Evolutionary conservation across 495 filamentous ascomycete genomes (phyloP).

Genomic region (Entonaema liquescens): DNA sequence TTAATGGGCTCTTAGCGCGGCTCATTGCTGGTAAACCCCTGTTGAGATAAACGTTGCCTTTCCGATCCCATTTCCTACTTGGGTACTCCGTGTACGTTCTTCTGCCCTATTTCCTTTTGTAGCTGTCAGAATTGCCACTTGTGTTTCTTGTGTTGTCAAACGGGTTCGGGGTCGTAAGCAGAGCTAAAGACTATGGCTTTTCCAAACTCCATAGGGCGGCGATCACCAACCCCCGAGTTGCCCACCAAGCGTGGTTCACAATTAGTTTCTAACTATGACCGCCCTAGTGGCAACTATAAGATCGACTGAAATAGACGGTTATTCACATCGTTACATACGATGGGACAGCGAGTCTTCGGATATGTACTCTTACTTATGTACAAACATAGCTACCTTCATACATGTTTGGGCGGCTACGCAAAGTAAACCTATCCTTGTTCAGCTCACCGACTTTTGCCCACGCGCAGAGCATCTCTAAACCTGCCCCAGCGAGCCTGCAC

Average conservation of each 20-base stretch:
- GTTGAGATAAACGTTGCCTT: constrained; percentile 21
- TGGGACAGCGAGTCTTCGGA: constrained; percentile 5
- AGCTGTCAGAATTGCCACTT: constrained; percentile 9
- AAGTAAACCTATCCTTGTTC: constrained; percentile 34
- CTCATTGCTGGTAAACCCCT: constrained; percentile 18
- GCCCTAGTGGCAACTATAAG: constrained; percentile 30
- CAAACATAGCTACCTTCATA: constrained; percentile 8
- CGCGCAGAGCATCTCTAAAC: constrained; percentile 20
- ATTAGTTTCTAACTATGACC: constrained; percentile 18
- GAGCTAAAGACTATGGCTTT: constrained; percentile 12
- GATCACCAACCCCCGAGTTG: constrained; percentile 24
- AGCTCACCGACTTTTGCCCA: constrained; percentile 48
- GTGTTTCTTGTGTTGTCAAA: constrained; percentile 13
- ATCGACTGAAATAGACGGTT: constrained; percentile 15
- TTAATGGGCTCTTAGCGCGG: constrained; percentile 34
- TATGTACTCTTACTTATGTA: constrained; percentile 9
- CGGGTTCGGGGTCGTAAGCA: neutral
- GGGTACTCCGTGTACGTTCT: neutral
- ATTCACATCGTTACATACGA: constrained; percentile 23
- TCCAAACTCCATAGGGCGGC: constrained; percentile 10
- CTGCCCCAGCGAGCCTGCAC: constrained; percentile 39
- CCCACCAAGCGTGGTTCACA: constrained; percentile 2
- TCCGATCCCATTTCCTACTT: neutral
- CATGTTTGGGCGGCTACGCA: constrained; percentile 20
- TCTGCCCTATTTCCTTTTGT: neutral